Conservation (phyloP, 805 yeast genomes). For the Hyphopichia homilentoma region DNA sequence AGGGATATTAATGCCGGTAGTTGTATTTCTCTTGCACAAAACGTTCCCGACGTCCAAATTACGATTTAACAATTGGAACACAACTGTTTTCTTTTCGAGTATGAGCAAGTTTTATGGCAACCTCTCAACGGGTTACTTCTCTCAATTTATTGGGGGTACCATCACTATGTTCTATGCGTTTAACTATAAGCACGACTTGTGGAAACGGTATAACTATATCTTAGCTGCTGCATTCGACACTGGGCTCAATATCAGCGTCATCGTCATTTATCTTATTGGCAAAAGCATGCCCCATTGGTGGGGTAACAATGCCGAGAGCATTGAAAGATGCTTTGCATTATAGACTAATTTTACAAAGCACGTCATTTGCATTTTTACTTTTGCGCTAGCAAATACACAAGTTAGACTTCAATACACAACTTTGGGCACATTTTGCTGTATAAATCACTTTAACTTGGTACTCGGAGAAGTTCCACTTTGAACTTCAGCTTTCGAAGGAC, state of each 20-base stretch:
- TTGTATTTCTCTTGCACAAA: constrained; percentile 25
- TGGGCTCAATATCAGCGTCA: constrained; percentile 37
- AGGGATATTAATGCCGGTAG: constrained; percentile 37
- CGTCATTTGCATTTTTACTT: no score
- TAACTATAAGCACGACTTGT: constrained; percentile 28
- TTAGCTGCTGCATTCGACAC: constrained; percentile 48
- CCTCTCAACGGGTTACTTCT: constrained; percentile 41
- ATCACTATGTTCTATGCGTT: constrained; percentile 39
- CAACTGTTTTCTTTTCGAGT: constrained; percentile 42
- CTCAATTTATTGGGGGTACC: constrained; percentile 41
- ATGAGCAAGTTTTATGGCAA: constrained; percentile 43
- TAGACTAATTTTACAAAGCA: neutral
- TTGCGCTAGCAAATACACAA: no score
- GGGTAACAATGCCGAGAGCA: constrained; percentile 36
- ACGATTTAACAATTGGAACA: constrained; percentile 33
- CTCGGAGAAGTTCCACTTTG: no score
- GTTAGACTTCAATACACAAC: no score
- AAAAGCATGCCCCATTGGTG: constrained; percentile 38
- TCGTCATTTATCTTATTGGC: constrained; percentile 27
- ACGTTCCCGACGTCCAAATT: constrained; percentile 17
- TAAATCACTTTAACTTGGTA: neutral
- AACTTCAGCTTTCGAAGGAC: no score
- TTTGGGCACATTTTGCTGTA: neutral
- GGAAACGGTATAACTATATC: constrained; percentile 41
- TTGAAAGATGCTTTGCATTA: constrained; percentile 42